Conservation (phyloP, 176 grass and related monocot genomes). For the Zoysia pacifica region DNA sequence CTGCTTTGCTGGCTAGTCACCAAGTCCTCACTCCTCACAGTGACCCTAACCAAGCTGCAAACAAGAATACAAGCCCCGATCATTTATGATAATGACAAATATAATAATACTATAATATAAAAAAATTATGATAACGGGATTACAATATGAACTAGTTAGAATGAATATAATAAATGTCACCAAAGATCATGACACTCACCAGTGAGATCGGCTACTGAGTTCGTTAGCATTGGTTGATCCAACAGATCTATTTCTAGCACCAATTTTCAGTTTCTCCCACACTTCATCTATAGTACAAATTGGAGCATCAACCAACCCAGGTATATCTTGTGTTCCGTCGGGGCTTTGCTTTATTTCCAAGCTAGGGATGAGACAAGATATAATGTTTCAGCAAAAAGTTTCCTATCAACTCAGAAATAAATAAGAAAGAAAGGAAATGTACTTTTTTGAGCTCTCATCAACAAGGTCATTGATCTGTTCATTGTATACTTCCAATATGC, state of each 20-base stretch:
- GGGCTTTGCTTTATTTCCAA: slow-evolving; percentile 85
- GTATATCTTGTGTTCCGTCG: slow-evolving; percentile 86
- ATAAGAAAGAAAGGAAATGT: slow-evolving; percentile 20
- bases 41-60: slow-evolving; percentile 85
- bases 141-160: slow-evolving; percentile 30
- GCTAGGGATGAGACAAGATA: slow-evolving; percentile 55
- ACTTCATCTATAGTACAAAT: slow-evolving; percentile 64
- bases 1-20: slow-evolving; percentile 60
- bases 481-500: slow-evolving; percentile 96
- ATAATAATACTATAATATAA: background rate
- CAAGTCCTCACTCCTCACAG: slow-evolving; percentile 66
- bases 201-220: slow-evolving; percentile 92
- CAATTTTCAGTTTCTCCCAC: slow-evolving; percentile 77
- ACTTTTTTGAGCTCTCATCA: slow-evolving; percentile 67
- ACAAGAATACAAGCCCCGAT: background rate
- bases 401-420: slow-evolving; percentile 13
- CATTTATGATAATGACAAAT: background rate
- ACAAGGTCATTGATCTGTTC: slow-evolving; percentile 93
- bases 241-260: slow-evolving; percentile 82
- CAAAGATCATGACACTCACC: slow-evolving; percentile 41
- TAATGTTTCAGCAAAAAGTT: background rate
- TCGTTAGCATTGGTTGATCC: slow-evolving; percentile 88
- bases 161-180: background rate
- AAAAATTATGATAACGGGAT: background rate
- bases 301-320: slow-evolving; percentile 72